Evolutionary conservation across 2,329 filamentous ascomycete genomes (phyloP), one percentile per base, ranked within the genome.

Genomic region (Colletotrichum shisoi): DNA sequence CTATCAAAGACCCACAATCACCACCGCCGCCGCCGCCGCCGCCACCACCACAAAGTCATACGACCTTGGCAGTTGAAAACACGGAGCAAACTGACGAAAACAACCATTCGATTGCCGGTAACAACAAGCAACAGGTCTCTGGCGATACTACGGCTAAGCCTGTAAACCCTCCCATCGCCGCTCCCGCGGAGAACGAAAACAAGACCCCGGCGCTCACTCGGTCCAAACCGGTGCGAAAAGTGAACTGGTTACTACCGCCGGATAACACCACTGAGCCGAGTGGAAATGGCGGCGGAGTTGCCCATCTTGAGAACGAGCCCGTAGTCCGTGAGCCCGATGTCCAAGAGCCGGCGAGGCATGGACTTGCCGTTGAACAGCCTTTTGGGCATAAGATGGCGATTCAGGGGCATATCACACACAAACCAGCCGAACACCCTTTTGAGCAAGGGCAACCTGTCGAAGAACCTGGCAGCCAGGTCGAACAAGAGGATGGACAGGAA

Each of bases 141-240:
- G 74, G 73, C 70, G 74, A 76, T 49, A 73, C 72, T 4, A 71
- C 71, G 2, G 68, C 71, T 46, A 71, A 73, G 15, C 70, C 73
- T 13, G 68, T 70, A 17, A 65, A 73, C 13, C 39, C 48, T 27
- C n/a, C 17, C 17, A 24, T n/a, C 4, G n/a, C 4, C 31, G 7
- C 24, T 37, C 19, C 42, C 6, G 44, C 24, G 39, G 44, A 62
- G 24, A 45, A 49, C 13, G 44, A 40, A 19, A 54, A 19, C 6
- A 19, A 48, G 9, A 44, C 24, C 27, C 15, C 61, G 15, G 24
- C 44, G n/a, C 39, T 56, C 21, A 21, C 61, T 11, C 37, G 44
- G 27, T 39, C 54, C 34, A 64, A 60, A 34, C 48, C 64, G 19
- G 15, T 40, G 5, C 49, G 64, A n/a, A 59, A 42, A 8, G 64